Evolutionary conservation across 352 stramenopile species (phyloP).

Genomic region (Phytophthora kernoviae): DNA sequence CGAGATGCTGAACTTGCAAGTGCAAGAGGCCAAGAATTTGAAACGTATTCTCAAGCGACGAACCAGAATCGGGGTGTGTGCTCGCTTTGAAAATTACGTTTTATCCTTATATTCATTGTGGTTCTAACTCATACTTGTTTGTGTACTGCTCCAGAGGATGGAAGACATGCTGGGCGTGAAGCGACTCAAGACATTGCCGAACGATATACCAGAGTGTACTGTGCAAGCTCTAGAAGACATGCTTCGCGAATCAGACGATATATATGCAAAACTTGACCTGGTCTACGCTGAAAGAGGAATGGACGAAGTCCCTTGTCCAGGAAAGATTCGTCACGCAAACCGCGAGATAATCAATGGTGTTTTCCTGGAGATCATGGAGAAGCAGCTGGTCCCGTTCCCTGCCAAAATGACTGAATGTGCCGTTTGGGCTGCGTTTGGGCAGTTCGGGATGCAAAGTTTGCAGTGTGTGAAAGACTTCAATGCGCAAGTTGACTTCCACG

Average conservation of each 20-base stretch:
- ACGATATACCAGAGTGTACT: background rate
- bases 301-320: slow-evolving; percentile 12
- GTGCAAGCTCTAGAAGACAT: slow-evolving; percentile 4
- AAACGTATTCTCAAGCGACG: slow-evolving; percentile 14
- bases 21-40: slow-evolving; percentile 16
- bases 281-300: slow-evolving; percentile 11
- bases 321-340: slow-evolving; percentile 8
- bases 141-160: slow-evolving; percentile 4
- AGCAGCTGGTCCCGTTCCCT: slow-evolving; percentile 22
- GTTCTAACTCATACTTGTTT: too few relatives aligned
- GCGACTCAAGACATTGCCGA: slow-evolving; percentile 10
- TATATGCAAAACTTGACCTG: slow-evolving; percentile 19
- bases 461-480: slow-evolving; percentile 16
- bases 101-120: too few relatives aligned
- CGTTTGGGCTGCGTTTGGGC: slow-evolving; percentile 9
- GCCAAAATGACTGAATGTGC: slow-evolving; percentile 5
- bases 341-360: slow-evolving; percentile 12
- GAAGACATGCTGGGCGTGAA: slow-evolving; percentile 22
- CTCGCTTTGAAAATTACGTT: too few relatives aligned
- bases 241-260: slow-evolving; percentile 14
- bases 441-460: slow-evolving; percentile 14
- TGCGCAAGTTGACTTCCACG: slow-evolving; percentile 17
- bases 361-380: slow-evolving; percentile 32
- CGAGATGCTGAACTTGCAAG: slow-evolving; percentile 14
- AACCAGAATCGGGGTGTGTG: slow-evolving; percentile 4